Conservation (phyloP, 1,284 basidiomycete species). For the Binderoboletus segoi region DNA sequence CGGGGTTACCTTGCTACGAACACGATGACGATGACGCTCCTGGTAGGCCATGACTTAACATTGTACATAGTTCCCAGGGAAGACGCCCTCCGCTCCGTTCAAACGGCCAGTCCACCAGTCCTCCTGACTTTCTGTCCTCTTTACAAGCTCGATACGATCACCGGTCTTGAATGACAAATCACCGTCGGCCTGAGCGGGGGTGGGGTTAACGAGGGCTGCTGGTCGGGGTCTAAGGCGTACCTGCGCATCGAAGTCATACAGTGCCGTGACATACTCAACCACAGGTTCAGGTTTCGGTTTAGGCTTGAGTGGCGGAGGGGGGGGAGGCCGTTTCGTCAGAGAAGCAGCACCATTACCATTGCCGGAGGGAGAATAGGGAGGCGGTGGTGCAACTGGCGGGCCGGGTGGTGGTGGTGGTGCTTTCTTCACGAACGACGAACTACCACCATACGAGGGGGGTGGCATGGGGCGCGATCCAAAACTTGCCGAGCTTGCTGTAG, state of each 20-base stretch:
- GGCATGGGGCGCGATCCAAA: conserved; percentile 43
- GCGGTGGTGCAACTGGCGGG: conserved; percentile 49
- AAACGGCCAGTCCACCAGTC: conserved; percentile 99
- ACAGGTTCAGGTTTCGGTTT: conserved; percentile 71
- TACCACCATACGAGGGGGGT: conserved; percentile 41
- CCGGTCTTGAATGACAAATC: conserved; percentile 91
- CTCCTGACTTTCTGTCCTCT: conserved; percentile 82
- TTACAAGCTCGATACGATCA: conserved; percentile 92
- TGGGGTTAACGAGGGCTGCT: background rate
- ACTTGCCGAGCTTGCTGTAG: conserved; percentile 46
- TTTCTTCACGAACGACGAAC: conserved; percentile 48
- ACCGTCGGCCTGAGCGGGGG: conserved; percentile 73
- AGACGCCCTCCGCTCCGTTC: conserved; percentile 86
- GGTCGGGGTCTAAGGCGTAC: conserved; percentile 34
- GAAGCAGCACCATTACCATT: conserved; percentile 22
- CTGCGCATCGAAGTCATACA: conserved; percentile 95
- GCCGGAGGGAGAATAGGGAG: conserved; percentile 44
- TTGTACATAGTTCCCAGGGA: conserved; percentile 76
- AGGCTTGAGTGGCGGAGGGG: conserved; percentile 85
- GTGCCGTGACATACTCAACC: conserved; percentile 82
- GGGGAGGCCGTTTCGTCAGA: conserved; percentile 77
- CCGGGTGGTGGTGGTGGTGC: conserved; percentile 48
- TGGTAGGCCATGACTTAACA: conserved; percentile 38
- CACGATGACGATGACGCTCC: conserved; percentile 99
- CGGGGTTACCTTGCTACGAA: too few relatives aligned